A percentile compares a stretch with the other conserved stretches of the same genome.
These are phyloP conservation scores for Lipomyces sp. DNA, from an alignment of 805 yeast genomes.

Conservation along the genomic window DNA sequence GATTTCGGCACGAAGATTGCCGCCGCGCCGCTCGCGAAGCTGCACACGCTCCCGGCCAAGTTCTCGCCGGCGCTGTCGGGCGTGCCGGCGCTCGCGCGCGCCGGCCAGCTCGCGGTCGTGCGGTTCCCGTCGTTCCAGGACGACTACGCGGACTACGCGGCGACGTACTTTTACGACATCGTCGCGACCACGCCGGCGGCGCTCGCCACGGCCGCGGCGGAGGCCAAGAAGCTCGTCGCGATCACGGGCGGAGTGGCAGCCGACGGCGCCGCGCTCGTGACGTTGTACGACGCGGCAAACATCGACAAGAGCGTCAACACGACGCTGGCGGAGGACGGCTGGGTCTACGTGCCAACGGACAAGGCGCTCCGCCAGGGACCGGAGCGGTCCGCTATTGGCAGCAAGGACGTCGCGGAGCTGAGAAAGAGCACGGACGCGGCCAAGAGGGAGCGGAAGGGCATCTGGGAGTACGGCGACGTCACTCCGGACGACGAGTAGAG, in stretches of 20 bases:
- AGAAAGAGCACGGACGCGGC: conserved; percentile 53
- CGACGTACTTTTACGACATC: conserved; percentile 15
- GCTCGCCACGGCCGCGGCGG: conserved; percentile 3
- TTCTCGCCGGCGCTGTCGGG: conserved; percentile 5
- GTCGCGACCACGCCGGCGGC: conserved; percentile 18
- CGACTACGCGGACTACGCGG: conserved; percentile 28
- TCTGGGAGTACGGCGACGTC: conserved; percentile 62
- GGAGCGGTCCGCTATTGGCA: conserved; percentile 8
- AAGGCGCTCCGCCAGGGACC: conserved; percentile 11
- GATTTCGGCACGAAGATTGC: conserved; percentile 21
- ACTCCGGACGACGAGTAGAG: conserved; percentile 29
- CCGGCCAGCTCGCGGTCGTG: conserved; percentile 20
- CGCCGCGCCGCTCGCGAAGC: conserved; percentile 20
- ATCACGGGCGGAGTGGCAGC: conserved; percentile 14
- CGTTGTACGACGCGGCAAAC: conserved; percentile 22
- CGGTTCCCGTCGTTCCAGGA: conserved; percentile 22
- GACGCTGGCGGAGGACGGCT: conserved; percentile 22
- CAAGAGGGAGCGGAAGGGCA: conserved; percentile 52
- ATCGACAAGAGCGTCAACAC: conserved; percentile 27
- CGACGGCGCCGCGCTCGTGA: conserved; percentile 14
- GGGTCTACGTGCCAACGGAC: conserved; percentile 24
- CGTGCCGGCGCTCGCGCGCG: conserved; percentile 29
- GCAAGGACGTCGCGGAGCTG: conserved; percentile 9
- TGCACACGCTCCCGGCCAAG: conserved; percentile 13
- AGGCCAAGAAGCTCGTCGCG: conserved; percentile 25